Base-by-base conservation (phyloP, 2,329 filamentous ascomycete genomes). In the Plenodomus biglobosus region DNA sequence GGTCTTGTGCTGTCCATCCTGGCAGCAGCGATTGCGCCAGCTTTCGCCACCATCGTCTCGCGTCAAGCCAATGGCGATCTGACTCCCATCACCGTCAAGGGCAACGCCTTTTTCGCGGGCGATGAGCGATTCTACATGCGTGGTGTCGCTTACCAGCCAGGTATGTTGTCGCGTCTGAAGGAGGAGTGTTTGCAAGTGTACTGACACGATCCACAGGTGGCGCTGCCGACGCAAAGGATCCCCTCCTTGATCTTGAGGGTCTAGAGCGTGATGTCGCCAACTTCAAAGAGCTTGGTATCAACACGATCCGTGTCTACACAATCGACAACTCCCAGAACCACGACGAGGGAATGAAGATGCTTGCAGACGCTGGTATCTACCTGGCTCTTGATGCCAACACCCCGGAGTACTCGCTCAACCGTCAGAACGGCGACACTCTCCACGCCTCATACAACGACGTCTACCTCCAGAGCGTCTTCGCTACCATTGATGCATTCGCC, bases 311-410 rank as follows among this genome's bases (percentile, higher is more conserved):
- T 73, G 87, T 96, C 56, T 96, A 96, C 80, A 90, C 87, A 7
- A 85, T 95, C 59, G 92, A 96, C 78, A 96, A 96, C 81, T 86
- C 85, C 41, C 75, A 80, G 65, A 78, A 86, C 72, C 92, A 96
- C 75, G 85, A 92, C 61, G 81, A 85, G 56, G 96, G 90, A 76
- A 96, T 96, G 91, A 78, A 81, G 53, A 79, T 83, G 44, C 81
- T 96, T 55, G 85, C 84, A 46, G 87, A 88, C 62, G 91, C 90
- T 53, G 88, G 89, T 66, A 96, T 96, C 78, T 96, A 96, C 78
- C 83, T 95, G 46, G 88, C 94, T 32, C 80, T 95, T 40, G 91
- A 96, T 66, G 89, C 92, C 78, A 95, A 95, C 82, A 92, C 82
- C 6, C 89, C 90, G 56, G 79, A 84, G 52, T 95, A 95, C 80